Evolutionary conservation across 2,329 filamentous ascomycete genomes (phyloP).

Genomic region (Sordariomycetes sp.): DNA sequence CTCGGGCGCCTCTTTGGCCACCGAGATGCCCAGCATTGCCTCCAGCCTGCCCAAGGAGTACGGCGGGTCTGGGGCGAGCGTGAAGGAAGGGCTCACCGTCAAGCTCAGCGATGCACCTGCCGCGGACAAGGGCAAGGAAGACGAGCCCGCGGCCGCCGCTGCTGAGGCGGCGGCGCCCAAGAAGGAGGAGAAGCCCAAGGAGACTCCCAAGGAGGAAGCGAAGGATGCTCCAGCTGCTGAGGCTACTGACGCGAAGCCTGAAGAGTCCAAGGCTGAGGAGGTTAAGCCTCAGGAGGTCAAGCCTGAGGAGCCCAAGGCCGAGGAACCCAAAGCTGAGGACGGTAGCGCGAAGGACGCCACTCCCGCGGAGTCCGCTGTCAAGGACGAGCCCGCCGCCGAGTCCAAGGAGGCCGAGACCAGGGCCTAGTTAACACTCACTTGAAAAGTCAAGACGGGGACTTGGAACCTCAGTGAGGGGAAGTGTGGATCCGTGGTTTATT

Average conservation of each 20-base stretch:
- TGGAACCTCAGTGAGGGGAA: background rate
- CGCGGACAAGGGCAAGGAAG: conserved; percentile 5
- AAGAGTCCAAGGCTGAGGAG: background rate
- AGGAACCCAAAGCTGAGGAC: background rate
- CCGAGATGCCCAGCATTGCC: conserved; percentile 44
- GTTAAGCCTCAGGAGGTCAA: background rate
- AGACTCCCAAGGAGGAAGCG: conserved; percentile 9
- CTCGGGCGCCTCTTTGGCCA: conserved; percentile 56
- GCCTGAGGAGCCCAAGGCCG: background rate
- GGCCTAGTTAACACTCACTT: background rate
- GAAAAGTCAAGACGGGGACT: background rate
- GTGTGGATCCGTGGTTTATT: background rate
- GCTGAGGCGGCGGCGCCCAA: conserved; percentile 4
- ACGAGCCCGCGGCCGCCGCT: conserved; percentile 3
- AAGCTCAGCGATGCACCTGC: conserved; percentile 11
- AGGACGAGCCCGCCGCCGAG: background rate
- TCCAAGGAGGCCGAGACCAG: background rate
- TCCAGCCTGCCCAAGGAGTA: conserved; percentile 61
- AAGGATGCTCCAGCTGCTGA: background rate
- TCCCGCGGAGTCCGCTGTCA: background rate
- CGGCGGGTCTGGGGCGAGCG: conserved; percentile 52
- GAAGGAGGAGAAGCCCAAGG: conserved; percentile 13
- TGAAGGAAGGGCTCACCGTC: conserved; percentile 22
- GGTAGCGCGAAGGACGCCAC: background rate
- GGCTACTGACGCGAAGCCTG: conserved; percentile 2